Base-by-base conservation (phyloP, 2,329 filamentous ascomycete species). In the Paraphaeosphaeria minitans region DNA sequence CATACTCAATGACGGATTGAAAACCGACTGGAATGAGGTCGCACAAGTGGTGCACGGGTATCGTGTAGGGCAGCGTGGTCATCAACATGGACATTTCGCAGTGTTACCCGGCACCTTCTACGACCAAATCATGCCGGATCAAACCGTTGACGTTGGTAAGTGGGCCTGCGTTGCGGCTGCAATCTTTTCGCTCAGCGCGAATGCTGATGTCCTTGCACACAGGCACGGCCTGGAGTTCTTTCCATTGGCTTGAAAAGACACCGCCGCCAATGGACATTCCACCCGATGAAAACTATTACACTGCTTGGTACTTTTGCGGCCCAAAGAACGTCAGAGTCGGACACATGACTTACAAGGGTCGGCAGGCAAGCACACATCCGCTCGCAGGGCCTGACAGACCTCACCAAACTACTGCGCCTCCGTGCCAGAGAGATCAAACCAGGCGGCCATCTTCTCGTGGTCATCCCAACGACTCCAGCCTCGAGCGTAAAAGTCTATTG, bases 361-460 rank as follows among this genome's bases (percentile, higher is more conserved):
- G 16, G 2, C 14, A 50, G 47, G 47, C 47, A n/a, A 16, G 10
- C 16, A 13, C 24, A n/a, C n/a, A 22, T 37, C 31, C 47, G 47
- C 19, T 12, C 13, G 16, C 47, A 50, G 16, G 47, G 29, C 47
- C 47, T 37, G 12, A 31, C 19, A 31, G 33, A 39, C 47, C 29
- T 50, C 31, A 39, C 27, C 16, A 37, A 50, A 39, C 47, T 50
- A 4, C 29, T 50, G 31, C 31, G 47, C 19, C 47, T 50, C 47
- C 47, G 47, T 19, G 47, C 47, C n/a, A n/a, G 19, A 29, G 47
- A 50, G 31, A 50, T 50, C 24, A 50, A 37, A 39, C 47, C 47
- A 19, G 47, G 19, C 9, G 47, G 47, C 7, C 31, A 50, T 16
- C 47, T 50, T n/a, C 12, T 50, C 6, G 10, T 50, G 2, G 47